Conservation (phyloP, 257 asterid species). For the Przewalskia tangutica region DNA sequence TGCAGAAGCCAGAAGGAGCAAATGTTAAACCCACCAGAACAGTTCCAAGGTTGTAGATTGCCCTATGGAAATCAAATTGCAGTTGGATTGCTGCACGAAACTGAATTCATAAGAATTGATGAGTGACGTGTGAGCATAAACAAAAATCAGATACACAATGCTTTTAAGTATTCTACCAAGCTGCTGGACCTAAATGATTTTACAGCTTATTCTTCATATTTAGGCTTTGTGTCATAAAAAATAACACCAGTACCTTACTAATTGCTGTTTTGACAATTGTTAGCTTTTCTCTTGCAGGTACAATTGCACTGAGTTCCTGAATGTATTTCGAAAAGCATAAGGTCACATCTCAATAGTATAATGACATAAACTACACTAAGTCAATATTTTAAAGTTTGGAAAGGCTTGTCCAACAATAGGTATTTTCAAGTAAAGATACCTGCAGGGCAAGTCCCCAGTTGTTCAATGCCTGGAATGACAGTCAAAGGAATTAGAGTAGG, state of each 20-base stretch:
- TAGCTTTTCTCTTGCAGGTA: conserved; percentile 97
- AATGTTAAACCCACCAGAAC: conserved; percentile 69
- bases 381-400: background rate
- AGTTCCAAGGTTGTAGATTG: conserved; percentile 98
- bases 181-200: background rate
- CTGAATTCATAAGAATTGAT: conserved; percentile 29
- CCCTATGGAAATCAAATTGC: conserved; percentile 99
- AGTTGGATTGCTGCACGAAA: conserved; percentile 92
- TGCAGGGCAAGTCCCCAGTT: conserved; percentile 99
- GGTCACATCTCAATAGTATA: background rate
- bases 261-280: conserved; percentile 87
- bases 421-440: conserved; percentile 33
- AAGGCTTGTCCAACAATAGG: background rate
- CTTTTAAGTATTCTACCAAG: background rate
- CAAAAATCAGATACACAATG: background rate
- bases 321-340: conserved; percentile 11
- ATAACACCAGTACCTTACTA: conserved; percentile 52
- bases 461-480: conserved; percentile 75
- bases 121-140: background rate
- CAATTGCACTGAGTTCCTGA: conserved; percentile 97
- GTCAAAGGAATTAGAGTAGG: conserved; percentile 19
- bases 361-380: background rate
- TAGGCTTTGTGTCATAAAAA: background rate
- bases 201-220: background rate
- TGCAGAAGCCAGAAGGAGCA: background rate